Evolutionary conservation across 768 basidiomycete species (phyloP).

Genomic region (Mycena belliarum): DNA sequence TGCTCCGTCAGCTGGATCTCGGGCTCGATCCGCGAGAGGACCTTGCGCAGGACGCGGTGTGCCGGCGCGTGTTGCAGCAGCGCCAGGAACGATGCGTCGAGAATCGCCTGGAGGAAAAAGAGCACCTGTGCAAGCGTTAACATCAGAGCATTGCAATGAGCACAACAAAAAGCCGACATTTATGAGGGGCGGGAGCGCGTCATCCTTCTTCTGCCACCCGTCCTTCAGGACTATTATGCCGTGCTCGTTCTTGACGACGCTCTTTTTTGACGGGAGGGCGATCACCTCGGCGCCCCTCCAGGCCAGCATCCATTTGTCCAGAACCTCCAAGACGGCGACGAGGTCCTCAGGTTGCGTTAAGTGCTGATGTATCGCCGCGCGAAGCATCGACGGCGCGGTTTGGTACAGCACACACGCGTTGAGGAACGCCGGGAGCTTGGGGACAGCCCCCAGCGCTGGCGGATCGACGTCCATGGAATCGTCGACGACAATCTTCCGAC

Average conservation of each 20-base stretch:
- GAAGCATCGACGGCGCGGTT: slow-evolving; percentile 41
- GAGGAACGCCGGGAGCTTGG: slow-evolving; percentile 39
- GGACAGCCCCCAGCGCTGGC: slow-evolving; percentile 19
- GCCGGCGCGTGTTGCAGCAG: slow-evolving; percentile 66
- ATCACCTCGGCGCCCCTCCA: slow-evolving; percentile 37
- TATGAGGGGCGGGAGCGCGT: slow-evolving; percentile 41
- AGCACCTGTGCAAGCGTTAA: slow-evolving; percentile 43
- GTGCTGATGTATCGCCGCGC: slow-evolving; percentile 51
- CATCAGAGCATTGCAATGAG: neutral
- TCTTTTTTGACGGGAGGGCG: slow-evolving; percentile 42
- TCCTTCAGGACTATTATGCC: slow-evolving; percentile 37
- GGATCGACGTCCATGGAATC: slow-evolving; percentile 44
- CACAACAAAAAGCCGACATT: slow-evolving; percentile 34
- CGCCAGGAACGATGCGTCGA: slow-evolving; percentile 72
- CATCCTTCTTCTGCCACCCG: slow-evolving; percentile 24
- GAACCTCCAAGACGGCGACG: slow-evolving; percentile 42
- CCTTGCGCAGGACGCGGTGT: slow-evolving; percentile 49
- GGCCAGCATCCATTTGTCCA: slow-evolving; percentile 51
- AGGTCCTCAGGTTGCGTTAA: slow-evolving; percentile 53
- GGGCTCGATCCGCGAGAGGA: slow-evolving; percentile 54
- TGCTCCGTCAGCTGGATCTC: slow-evolving; percentile 53
- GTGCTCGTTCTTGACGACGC: slow-evolving; percentile 39
- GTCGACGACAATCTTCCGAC: slow-evolving; percentile 32
- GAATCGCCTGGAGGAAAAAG: slow-evolving; percentile 59
- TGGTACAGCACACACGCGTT: slow-evolving; percentile 37